Percentiles rank a stretch among this genome's conserved stretches.
phyloP scores from a whole-genome alignment of 768 basidiomycete genomes.

The Psilocybe cubensis region DNA sequence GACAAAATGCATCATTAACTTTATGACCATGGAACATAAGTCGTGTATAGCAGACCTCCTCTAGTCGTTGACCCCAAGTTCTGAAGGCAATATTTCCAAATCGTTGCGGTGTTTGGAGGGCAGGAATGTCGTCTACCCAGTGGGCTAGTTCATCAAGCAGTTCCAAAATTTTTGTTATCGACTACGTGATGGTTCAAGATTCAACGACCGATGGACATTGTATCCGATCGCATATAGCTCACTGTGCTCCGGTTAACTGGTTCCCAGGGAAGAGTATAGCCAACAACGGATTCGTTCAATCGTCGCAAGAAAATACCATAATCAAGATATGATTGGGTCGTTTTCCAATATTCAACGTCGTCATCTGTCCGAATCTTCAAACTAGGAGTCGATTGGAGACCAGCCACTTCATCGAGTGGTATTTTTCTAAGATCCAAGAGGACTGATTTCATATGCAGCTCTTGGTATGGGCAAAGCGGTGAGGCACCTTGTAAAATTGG shows the following conservation, averaged over 20 bases:
- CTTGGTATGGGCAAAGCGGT: neutral
- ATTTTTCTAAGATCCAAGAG: constrained; percentile 33
- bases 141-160: constrained; percentile 68
- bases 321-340: constrained; percentile 70
- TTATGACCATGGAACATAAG: constrained; percentile 1
- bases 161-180: constrained; percentile 46
- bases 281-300: constrained; percentile 79
- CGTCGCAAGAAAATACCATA: constrained; percentile 77
- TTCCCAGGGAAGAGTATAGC: constrained; percentile 53
- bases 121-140: constrained; percentile 86
- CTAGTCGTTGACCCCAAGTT: constrained; percentile 77
- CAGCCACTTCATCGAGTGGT: constrained; percentile 16
- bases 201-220: neutral
- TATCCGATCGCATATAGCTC: constrained; percentile 9
- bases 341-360: constrained; percentile 76
- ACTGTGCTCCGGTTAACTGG: constrained; percentile 38
- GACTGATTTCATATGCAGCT: neutral
- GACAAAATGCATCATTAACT: constrained; percentile 16
- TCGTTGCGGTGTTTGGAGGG: constrained; percentile 72
- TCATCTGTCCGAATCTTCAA: constrained; percentile 70
- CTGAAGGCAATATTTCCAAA: constrained; percentile 94
- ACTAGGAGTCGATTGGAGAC: constrained; percentile 36
- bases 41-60: constrained; percentile 56
- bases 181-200: constrained; percentile 15
- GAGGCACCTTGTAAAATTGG: neutral